phyloP scores from a whole-genome alignment of 768 basidiomycete genomes.

The Mycena rebaudengoi region DNA sequence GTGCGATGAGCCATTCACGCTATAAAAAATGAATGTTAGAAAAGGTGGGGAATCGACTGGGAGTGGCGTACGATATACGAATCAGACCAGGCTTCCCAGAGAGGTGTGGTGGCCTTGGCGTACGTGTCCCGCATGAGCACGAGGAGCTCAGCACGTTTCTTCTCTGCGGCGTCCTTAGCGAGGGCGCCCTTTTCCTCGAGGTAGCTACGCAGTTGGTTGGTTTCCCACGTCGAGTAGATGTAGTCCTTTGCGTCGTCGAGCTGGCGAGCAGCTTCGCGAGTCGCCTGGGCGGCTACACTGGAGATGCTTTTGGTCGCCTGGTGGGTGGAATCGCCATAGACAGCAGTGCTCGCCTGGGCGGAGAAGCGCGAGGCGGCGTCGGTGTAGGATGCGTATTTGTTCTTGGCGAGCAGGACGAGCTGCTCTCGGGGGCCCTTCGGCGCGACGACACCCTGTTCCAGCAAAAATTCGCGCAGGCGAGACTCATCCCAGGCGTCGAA shows the following conservation, averaged over 20 bases:
- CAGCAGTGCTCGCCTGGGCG: conserved; percentile 59
- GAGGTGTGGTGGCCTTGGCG: conserved; percentile 63
- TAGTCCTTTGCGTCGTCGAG: conserved; percentile 87
- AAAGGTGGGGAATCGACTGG: not conserved
- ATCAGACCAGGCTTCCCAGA: conserved; percentile 80
- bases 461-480: conserved; percentile 80
- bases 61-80: not conserved
- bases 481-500: conserved; percentile 91
- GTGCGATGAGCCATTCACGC: conserved; percentile 86
- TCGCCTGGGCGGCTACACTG: conserved; percentile 59
- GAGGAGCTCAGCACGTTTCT: conserved; percentile 73
- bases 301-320: conserved; percentile 51
- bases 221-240: conserved; percentile 90
- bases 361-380: conserved; percentile 67
- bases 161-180: conserved; percentile 58
- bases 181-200: conserved; percentile 79
- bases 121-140: conserved; percentile 76
- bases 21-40: conserved; percentile 33
- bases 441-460: conserved; percentile 87
- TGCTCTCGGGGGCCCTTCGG: conserved; percentile 84
- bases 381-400: conserved; percentile 67
- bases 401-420: conserved; percentile 79
- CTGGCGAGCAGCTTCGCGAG: conserved; percentile 54
- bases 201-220: conserved; percentile 74
- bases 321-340: conserved; percentile 53